phyloP scores from a whole-genome alignment of 192 early-diverging fungal species.

The Lunasporangiospora selenospora region DNA sequence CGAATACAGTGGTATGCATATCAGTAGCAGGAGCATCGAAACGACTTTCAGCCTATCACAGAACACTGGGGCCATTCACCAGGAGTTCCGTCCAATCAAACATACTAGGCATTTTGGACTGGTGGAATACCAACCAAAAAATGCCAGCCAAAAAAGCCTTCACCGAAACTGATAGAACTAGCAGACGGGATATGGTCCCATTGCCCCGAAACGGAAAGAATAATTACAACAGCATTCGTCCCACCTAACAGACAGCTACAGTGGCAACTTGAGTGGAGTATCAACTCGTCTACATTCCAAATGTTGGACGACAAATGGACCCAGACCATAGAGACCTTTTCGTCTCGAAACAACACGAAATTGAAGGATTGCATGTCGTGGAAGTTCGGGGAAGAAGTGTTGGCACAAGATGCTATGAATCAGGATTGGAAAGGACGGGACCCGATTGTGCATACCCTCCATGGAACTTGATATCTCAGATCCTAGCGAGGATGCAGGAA shows the following conservation, averaged over 20 bases:
- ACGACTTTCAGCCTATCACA: no score
- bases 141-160: no score
- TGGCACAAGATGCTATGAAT: slow-evolving; percentile 20
- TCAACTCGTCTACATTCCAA: slow-evolving; percentile 1
- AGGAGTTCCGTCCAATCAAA: no score
- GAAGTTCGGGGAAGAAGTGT: slow-evolving; percentile 15
- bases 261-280: slow-evolving; percentile 32
- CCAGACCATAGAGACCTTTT: slow-evolving; percentile 26
- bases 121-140: no score
- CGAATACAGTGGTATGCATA: no score
- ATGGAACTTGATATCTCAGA: slow-evolving; percentile 22
- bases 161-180: slow-evolving; percentile 18
- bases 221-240: slow-evolving; percentile 13
- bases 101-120: no score
- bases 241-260: slow-evolving; percentile 17
- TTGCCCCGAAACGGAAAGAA: slow-evolving; percentile 26
- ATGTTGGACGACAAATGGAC: slow-evolving; percentile 21
- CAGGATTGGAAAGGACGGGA: slow-evolving; percentile 12
- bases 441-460: slow-evolving; percentile 22
- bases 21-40: no score
- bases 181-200: slow-evolving; percentile 14
- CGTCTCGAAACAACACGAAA: slow-evolving; percentile 14
- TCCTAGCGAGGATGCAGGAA: slow-evolving; percentile 7
- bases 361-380: slow-evolving; percentile 23
- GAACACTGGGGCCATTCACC: no score